A percentile compares a stretch with the other conserved stretches of the same genome.
phyloP scores from a whole-genome alignment of 2,329 filamentous ascomycete genomes.

The Monosporascus sp. region DNA sequence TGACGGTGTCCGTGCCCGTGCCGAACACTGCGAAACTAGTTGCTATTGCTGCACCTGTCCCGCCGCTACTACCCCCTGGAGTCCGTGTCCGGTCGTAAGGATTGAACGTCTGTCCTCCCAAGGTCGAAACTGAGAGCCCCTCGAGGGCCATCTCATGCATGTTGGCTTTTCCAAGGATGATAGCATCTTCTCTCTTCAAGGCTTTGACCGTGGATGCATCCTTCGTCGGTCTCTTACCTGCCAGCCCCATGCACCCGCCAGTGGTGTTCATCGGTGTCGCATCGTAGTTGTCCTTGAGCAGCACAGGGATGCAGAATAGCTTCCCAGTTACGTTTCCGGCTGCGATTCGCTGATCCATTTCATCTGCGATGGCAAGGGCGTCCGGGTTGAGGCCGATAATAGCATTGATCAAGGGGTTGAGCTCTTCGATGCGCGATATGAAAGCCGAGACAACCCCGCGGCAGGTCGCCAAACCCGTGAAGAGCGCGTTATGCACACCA shows the following conservation, averaged over 20 bases:
- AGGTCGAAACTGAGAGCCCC: constrained; percentile 56
- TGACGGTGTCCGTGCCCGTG: constrained; percentile 58
- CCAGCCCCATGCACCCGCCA: constrained; percentile 46
- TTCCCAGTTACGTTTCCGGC: constrained; percentile 44
- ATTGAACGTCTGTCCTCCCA: constrained; percentile 61
- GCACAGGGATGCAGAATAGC: constrained; percentile 56
- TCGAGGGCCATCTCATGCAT: constrained; percentile 61
- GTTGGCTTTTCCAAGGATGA: constrained; percentile 57
- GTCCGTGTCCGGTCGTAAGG: constrained; percentile 58
- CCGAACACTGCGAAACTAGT: constrained; percentile 52
- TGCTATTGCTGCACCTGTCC: constrained; percentile 55
- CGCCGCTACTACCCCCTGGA: constrained; percentile 60
- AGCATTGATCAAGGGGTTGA: constrained; percentile 54
- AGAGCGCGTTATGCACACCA: constrained; percentile 50
- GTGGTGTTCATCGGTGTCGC: constrained; percentile 53
- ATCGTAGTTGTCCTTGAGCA: constrained; percentile 63
- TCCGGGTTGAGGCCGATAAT: constrained; percentile 48
- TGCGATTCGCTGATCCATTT: constrained; percentile 41
- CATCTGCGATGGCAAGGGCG: constrained; percentile 39
- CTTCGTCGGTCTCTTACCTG: constrained; percentile 35
- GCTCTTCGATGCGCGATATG: constrained; percentile 50
- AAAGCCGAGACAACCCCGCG: constrained; percentile 50
- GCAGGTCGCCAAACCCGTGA: constrained; percentile 48
- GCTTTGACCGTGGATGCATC: constrained; percentile 48
- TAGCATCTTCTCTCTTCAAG: constrained; percentile 45